Evolutionary conservation across 768 basidiomycete species (phyloP).

Genomic region (Vararia minispora): DNA sequence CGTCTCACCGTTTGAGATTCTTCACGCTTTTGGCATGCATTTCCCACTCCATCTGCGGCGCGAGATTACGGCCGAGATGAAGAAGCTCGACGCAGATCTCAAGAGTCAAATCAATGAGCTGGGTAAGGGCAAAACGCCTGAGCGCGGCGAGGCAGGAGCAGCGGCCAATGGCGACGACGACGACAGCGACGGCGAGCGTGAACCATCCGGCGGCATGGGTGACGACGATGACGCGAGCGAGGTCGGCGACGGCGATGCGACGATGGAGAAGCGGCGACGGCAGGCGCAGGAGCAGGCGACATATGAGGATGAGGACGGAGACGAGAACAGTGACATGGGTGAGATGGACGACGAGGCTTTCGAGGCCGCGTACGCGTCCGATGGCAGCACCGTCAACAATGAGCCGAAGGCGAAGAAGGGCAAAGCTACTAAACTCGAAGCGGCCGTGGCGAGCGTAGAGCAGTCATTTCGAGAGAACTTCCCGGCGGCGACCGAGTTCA

Average conservation of each 20-base stretch:
- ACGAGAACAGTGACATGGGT: conserved; percentile 36
- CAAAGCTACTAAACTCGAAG: conserved; percentile 22
- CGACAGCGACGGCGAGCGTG: conserved; percentile 37
- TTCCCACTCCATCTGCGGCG: conserved; percentile 78
- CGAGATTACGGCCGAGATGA: conserved; percentile 81
- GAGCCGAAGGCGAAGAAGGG: conserved; percentile 23
- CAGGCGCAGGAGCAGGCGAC: conserved; percentile 65
- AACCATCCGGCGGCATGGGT: conserved; percentile 20
- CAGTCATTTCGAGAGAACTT: conserved; percentile 46
- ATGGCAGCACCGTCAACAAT: conserved; percentile 25
- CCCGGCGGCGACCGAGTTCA: conserved; percentile 60
- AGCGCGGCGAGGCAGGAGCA: conserved; percentile 32
- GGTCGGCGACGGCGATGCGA: conserved; percentile 73
- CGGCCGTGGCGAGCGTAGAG: conserved; percentile 32
- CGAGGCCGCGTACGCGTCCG: conserved; percentile 50
- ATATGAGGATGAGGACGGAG: conserved; percentile 63
- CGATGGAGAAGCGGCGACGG: conserved; percentile 60
- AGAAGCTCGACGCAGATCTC: conserved; percentile 68
- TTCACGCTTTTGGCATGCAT: conserved; percentile 55
- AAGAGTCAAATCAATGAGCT: conserved; percentile 71
- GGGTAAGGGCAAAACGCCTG: conserved; percentile 61
- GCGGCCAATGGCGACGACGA: conserved; percentile 42
- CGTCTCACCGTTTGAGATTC: conserved; percentile 58
- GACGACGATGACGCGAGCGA: conserved; percentile 64
- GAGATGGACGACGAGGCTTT: conserved; percentile 44